Evolutionary conservation across 1,139 yeast species (phyloP).

Genomic region (Blastobotrys raffinosifermentans): DNA sequence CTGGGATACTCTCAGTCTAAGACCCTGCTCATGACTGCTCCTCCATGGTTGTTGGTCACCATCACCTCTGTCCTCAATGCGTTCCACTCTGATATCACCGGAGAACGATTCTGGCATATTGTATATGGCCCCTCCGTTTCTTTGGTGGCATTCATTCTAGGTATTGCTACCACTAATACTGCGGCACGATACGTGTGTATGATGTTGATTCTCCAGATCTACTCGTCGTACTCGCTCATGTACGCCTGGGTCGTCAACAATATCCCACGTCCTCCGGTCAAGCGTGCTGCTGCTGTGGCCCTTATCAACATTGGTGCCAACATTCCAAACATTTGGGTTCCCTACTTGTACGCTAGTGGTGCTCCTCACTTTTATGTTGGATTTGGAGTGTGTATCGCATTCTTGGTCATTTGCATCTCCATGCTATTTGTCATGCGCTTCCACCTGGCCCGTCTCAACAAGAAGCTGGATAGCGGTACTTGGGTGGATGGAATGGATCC

Average conservation of each 20-base stretch:
- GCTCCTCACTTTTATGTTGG: constrained; percentile 27
- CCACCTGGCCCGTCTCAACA: constrained; percentile 18
- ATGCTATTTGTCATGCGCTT: constrained; percentile 16
- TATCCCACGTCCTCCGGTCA: constrained; percentile 46
- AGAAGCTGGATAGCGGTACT: constrained; percentile 23
- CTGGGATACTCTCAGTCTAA: constrained; percentile 45
- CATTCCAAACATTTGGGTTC: constrained; percentile 25
- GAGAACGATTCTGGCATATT: constrained; percentile 50
- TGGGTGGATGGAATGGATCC: constrained; percentile 27
- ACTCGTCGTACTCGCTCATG: constrained; percentile 51
- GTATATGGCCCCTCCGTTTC: constrained; percentile 42
- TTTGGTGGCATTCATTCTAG: constrained; percentile 46
- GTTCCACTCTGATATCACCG: constrained; percentile 52
- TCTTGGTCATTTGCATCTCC: constrained; percentile 16
- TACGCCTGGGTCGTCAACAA: constrained; percentile 54
- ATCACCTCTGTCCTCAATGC: constrained; percentile 50
- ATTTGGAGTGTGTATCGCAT: constrained; percentile 23
- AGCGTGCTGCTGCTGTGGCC: constrained; percentile 40
- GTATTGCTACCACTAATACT: constrained; percentile 49
- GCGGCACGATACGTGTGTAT: constrained; percentile 57
- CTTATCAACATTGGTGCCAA: constrained; percentile 26
- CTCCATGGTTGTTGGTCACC: constrained; percentile 54
- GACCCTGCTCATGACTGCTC: constrained; percentile 53
- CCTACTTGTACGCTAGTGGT: constrained; percentile 22
- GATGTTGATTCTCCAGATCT: constrained; percentile 56